A percentile compares a stretch with the other conserved stretches of the same genome.
These are phyloP conservation scores for Candida silvatica DNA, from an alignment of 805 yeast genomes.

Conservation along the genomic window DNA sequence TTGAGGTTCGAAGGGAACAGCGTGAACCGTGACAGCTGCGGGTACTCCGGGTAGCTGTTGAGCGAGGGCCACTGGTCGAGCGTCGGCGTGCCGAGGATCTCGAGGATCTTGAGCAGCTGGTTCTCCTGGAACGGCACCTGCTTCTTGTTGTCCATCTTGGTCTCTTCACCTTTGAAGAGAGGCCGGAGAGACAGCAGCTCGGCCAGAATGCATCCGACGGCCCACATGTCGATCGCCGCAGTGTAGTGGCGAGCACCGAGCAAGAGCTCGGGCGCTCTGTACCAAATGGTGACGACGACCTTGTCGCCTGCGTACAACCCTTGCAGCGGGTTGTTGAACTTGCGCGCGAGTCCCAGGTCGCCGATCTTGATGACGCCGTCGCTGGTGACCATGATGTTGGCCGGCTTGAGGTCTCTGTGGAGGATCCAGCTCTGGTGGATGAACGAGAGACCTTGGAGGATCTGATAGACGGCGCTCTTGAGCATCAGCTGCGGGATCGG, in stretches of 20 bases:
- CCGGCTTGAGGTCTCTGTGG: constrained; percentile 95
- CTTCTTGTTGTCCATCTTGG: constrained; percentile 89
- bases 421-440: constrained; percentile 94
- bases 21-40: constrained; percentile 48
- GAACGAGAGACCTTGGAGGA: constrained; percentile 82
- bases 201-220: constrained; percentile 91
- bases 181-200: constrained; percentile 86
- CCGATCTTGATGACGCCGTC: constrained; percentile 93
- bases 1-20: constrained; percentile 61
- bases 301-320: constrained; percentile 87
- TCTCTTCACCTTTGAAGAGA: constrained; percentile 95
- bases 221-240: constrained; percentile 91
- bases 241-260: constrained; percentile 92
- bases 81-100: constrained; percentile 88
- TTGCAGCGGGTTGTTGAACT: constrained; percentile 80
- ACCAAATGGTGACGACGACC: constrained; percentile 96
- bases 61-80: constrained; percentile 72
- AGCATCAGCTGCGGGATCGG: constrained; percentile 72
- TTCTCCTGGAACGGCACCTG: constrained; percentile 90
- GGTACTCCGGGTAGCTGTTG: constrained; percentile 77
- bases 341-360: constrained; percentile 85
- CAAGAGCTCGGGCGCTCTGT: constrained; percentile 85
- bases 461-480: constrained; percentile 87
- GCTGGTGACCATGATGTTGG: constrained; percentile 91
- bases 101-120: constrained; percentile 84